Evolutionary conservation across 345 rosid genomes (phyloP), one percentile per base, ranked within the genome.

Genomic region (Geranium rotundifolium): DNA sequence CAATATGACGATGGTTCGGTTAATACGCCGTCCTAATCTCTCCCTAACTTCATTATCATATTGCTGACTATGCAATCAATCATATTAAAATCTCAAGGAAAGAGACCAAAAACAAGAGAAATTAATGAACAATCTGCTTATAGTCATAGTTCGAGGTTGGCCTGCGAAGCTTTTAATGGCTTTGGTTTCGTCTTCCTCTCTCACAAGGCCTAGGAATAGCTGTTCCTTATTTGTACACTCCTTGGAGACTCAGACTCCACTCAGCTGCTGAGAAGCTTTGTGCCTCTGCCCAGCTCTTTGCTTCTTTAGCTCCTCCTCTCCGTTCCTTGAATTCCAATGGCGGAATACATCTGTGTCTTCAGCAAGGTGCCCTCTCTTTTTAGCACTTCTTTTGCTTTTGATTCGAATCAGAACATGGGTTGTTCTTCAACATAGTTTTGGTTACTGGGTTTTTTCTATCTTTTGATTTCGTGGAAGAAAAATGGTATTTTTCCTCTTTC

Each of bases 301-400:
- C 15, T 14, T 46, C 52, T 14, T 12, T 46, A 7, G 15, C 9
- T 23, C 15, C 20, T 10, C 29, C 17, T 57, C 41, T 67, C 29
- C 37, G 70, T 73, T 75, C 60, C 80, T 68, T 72, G 67, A 69
- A 52, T 69, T 62, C 56, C 77, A 73, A 89, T 89, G 96, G 91
- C 89, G 10, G 91, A 82, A 62, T 86, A 72, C 66, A 70, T 86
- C 66, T 85, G 59, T 75, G 62, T 83, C 56, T 37, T 75, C 58
- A 73, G 77, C 69, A 85, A 86, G 95, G 96, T 86, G 19, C 15
- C 16, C 17, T 54, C 65, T 68, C 27, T 19, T 5, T 41, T 27
- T 34, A 56, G 4, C 0, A 62, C 15, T 19, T 59, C 17, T 9
- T 59, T n/a, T 59, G 9, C 14, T 59, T 27, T 29, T 34, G n/a